Evolutionary conservation across 2,329 filamentous ascomycete genomes (phyloP), one percentile per base, ranked within the genome.

Genomic region (Colletotrichum sp.): DNA sequence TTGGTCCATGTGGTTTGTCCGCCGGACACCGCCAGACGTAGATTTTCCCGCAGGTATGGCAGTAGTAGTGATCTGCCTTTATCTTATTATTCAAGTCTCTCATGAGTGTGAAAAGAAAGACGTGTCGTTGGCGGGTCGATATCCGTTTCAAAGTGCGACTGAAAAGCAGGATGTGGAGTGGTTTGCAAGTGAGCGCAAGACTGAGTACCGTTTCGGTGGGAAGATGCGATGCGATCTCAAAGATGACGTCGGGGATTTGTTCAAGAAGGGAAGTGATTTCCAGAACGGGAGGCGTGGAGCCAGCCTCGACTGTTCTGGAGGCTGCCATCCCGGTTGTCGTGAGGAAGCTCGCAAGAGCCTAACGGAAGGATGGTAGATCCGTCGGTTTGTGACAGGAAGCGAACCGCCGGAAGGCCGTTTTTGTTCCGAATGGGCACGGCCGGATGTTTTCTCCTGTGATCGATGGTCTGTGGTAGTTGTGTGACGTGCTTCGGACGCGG

Each of bases 211-310:
- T 73, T 38, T 68, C 69, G 30, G 32, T 48, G 18, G 73, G 73
- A 28, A 75, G 73, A n/a, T 75, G 73, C 6, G 69, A 73, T 12
- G 69, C 32, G 18, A 75, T 73, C 36, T 75, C 73, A 28, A 75
- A 8, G 5, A 75, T 55, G 48, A 75, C 16, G 30, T 75, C 73
- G 8, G 73, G 63, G 6, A 73, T 69, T 24, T 75, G 69, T 3
- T 65, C 69, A 26, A 73, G 73, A 16, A 75, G 28, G 18, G 56
- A 13, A 4, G 69, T 48, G 9, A 68, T 43, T 16, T 67, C 16
- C 18, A 52, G 36, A 13, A 18, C 34, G 32, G 34, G 67, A 38
- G 56, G 28, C 12, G 30, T n/a, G 26, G 28, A 64, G 28, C 4
- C 26, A 30, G 18, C 63, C 34, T 43, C 16, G 3, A 48, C 36